A percentile compares a stretch with the other conserved stretches of the same genome.
Conservation (phyloP, 2,329 filamentous ascomycete species). For the Hypoxylon sp. region DNA sequence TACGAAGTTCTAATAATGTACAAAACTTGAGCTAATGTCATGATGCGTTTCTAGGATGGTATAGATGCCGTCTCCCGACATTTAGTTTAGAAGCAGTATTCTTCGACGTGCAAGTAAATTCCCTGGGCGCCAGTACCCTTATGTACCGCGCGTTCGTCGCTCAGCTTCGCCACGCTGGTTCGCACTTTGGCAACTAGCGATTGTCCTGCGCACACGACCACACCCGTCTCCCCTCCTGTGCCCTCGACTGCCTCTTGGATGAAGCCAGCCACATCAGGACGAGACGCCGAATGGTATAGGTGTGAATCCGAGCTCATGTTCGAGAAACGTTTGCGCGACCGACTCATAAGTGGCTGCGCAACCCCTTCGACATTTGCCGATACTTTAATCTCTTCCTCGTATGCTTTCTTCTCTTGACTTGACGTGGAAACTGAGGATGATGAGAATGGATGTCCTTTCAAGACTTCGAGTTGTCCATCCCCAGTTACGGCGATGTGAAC, state of each 20-base stretch:
- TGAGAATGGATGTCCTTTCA: conserved; percentile 28
- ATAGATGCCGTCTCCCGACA: neutral
- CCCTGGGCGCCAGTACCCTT: conserved; percentile 71
- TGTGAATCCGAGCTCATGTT: conserved; percentile 49
- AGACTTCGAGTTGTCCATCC: conserved; percentile 39
- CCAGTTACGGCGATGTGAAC: conserved; percentile 65
- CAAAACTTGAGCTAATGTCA: too few species aligned
- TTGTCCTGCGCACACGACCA: conserved; percentile 67
- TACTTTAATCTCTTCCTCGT: conserved; percentile 12
- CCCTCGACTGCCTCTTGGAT: conserved; percentile 64
- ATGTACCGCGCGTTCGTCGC: conserved; percentile 69
- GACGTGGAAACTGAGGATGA: conserved; percentile 28
- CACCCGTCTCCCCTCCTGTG: conserved; percentile 67
- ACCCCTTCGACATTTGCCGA: conserved; percentile 42
- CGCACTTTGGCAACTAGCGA: conserved; percentile 62
- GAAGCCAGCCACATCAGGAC: conserved; percentile 61
- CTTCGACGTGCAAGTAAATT: conserved; percentile 67
- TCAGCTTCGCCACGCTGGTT: conserved; percentile 63
- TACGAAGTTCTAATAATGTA: too few species aligned
- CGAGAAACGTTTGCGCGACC: conserved; percentile 30
- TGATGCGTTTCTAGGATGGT: too few species aligned
- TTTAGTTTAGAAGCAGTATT: conserved; percentile 60
- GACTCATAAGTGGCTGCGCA: conserved; percentile 16
- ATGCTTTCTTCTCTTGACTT: conserved; percentile 39
- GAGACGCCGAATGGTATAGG: conserved; percentile 54